Base-by-base conservation (phyloP, 2,329 filamentous ascomycete genomes). In the Fonsecaea erecta region DNA sequence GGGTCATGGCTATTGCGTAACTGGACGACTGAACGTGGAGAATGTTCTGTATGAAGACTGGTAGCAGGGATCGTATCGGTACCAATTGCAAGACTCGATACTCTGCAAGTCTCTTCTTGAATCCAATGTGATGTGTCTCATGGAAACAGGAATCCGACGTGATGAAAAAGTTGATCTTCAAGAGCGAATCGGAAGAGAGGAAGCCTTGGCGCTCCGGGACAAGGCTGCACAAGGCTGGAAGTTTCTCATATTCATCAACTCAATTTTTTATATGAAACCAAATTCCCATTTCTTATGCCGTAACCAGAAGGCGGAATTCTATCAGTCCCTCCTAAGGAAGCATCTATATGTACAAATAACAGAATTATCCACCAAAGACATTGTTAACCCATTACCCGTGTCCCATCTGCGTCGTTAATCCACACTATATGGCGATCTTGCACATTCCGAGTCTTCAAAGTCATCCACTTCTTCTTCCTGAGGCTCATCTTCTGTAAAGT, bases 361-460 rank as follows among this genome's bases (percentile, higher is more conserved):
- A 21, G 43, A 21, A 24, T 48, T 3, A 24, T 6, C 43, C 21
- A 48, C 43, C 43, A 24, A 48, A 24, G 21, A 12, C 18, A 12
- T 5, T 21, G 3, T 11, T 24, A 48, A 26, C 11, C 9, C 18
- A 24, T 26, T 11, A 11, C 21, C 18, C 43, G 9, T 26, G 9
- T 9, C 11, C 7, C 3, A 7, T n/a, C 18, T n/a, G 34, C 32
- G 4, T 14, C 30, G 24, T 65, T 28, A 69, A 59, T 69, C 67
- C 28, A 69, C 67, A 43, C 67, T 69, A 34, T 69, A 69, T n/a
- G 67, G 67, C 34, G 65, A 57, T 21, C 67, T 60, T 28, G 51
- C 52, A 43, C 67, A 69, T n/a, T 67, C 59, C 12, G 46, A 24
- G 24, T 65, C 67, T 16, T 48, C 34, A n/a, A 52, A 61, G 24